A percentile compares a stretch with the other conserved stretches of the same genome.
Evolutionary conservation across 2,329 filamentous ascomycete genomes (phyloP).

Genomic region (Alternaria sp.): DNA sequence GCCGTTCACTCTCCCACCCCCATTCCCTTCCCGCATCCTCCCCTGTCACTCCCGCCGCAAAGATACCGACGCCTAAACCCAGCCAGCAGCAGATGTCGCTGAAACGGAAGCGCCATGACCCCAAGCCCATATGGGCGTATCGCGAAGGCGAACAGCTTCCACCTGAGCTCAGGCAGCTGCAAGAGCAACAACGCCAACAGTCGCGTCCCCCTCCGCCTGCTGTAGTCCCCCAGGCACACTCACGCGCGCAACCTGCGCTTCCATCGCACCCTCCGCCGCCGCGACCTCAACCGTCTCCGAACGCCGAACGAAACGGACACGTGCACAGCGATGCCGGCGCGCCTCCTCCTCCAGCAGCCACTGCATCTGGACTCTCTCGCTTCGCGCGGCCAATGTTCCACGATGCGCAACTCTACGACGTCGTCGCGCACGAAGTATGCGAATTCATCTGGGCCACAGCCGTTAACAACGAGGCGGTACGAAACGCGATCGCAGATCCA

Average conservation of each 20-base stretch:
- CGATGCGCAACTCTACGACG: conserved; percentile 70
- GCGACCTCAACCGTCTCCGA: conserved; percentile 17
- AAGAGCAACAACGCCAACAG: conserved; percentile 32
- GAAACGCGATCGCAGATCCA: conserved; percentile 57
- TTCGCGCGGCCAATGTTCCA: conserved; percentile 71
- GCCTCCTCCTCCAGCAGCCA: conserved; percentile 14
- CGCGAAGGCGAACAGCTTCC: conserved; percentile 36
- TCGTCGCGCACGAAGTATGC: conserved; percentile 76
- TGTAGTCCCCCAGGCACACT: conserved; percentile 20
- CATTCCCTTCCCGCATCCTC: conserved; percentile 36
- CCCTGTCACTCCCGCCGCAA: conserved; percentile 36
- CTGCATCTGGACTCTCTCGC: conserved; percentile 26
- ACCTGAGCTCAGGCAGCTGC: conserved; percentile 31
- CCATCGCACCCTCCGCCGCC: conserved; percentile 23
- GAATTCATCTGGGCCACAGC: conserved; percentile 81
- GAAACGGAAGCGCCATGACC: conserved; percentile 47
- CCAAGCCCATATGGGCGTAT: conserved; percentile 48
- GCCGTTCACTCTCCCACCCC: conserved; percentile 39
- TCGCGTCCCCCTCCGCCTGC: conserved; percentile 27
- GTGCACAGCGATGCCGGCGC: conserved; percentile 14
- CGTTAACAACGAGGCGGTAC: conserved; percentile 68
- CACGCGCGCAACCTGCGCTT: conserved; percentile 22
- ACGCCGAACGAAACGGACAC: conserved; percentile 27
- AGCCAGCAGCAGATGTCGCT: conserved; percentile 35
- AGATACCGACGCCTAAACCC: conserved; percentile 33